Evolutionary conservation across 345 rosid species (phyloP), one percentile per base, ranked within the genome.

Genomic region (Dipteronia sinensis): DNA sequence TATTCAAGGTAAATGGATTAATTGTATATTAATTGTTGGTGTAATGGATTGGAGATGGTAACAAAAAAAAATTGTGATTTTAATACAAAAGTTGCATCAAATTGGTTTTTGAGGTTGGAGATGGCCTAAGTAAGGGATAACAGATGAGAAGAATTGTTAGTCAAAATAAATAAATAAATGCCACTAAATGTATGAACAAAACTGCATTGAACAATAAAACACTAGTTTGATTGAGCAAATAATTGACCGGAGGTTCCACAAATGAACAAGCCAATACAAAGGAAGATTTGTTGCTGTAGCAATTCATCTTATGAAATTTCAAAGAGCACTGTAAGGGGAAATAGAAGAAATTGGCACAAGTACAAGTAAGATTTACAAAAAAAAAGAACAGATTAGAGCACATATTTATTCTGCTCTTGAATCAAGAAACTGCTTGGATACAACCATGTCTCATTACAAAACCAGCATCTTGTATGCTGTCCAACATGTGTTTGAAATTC

Each of bases 371-470:
- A 27, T 62, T 74, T 62, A 44, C 58, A 22, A 46, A 15, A 13
- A n/a, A 20, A 74, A 31, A 29, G 6, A 61, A 29, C 40, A 61
- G 25, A 58, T 34, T 34, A 40, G 49, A 40, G 77, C 65, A 44
- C 49, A 75, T 2, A 12, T 49, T 81, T 71, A 66, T 71, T 81
- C 73, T 6, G 69, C 44, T 29, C 46, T 44, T 38, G 59, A 53
- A 40, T 40, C 19, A 44, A 69, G 15, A 76, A 42, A 31, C 31
- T 34, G 42, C 71, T 67, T 15, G 13, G 44, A 67, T 62, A 66
- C 67, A 74, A 73, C 23, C 8, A 78, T 38, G 79, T 82, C 74
- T 67, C 11, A 7, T 40, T 55, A 65, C 76, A 76, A 77, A 77
- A n/a, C 38, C 66, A 77, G 76, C 22, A 34, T 46, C 51, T 70